These are phyloP conservation scores for Sarocladium oryzae DNA, from an alignment of 2,329 filamentous ascomycete genomes.

Conservation along the genomic window DNA sequence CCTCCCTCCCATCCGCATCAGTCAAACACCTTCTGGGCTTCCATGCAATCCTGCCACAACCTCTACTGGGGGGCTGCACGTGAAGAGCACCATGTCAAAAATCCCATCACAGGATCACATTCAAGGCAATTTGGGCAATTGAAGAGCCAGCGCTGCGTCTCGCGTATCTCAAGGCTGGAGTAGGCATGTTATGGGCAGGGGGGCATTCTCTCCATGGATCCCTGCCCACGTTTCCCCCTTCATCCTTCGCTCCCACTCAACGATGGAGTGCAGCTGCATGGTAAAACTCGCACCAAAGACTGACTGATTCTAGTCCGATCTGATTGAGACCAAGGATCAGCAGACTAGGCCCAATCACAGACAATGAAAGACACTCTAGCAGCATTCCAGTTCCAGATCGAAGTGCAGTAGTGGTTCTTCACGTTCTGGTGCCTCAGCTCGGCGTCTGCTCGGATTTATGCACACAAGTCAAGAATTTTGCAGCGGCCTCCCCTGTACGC, in stretches of 20 bases:
- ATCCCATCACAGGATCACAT: too few relatives aligned
- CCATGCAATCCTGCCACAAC: not conserved
- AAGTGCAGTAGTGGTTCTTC: not conserved
- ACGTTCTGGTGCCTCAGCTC: too few relatives aligned
- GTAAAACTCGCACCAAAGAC: too few relatives aligned
- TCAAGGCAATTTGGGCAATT: not conserved
- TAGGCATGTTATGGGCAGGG: constrained; percentile 2
- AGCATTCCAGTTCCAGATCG: not conserved
- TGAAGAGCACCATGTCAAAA: not conserved
- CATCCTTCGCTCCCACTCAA: too few relatives aligned
- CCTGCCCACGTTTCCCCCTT: too few relatives aligned
- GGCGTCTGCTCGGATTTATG: constrained; percentile 3
- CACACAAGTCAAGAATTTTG: not conserved
- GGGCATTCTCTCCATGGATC: not conserved
- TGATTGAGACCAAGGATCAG: too few relatives aligned
- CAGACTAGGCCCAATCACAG: too few relatives aligned
- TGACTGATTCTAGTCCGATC: too few relatives aligned
- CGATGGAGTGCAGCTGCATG: too few relatives aligned
- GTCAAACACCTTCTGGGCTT: not conserved
- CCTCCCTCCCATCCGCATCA: not conserved
- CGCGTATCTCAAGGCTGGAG: constrained; percentile 5
- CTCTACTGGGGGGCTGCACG: not conserved
- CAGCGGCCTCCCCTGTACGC: not conserved
- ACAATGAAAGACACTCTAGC: too few relatives aligned
- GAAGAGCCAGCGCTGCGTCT: not conserved